These are phyloP conservation scores for Gaeumannomyces tritici DNA, from an alignment of 2,329 filamentous ascomycete species.

Conservation along the genomic window DNA sequence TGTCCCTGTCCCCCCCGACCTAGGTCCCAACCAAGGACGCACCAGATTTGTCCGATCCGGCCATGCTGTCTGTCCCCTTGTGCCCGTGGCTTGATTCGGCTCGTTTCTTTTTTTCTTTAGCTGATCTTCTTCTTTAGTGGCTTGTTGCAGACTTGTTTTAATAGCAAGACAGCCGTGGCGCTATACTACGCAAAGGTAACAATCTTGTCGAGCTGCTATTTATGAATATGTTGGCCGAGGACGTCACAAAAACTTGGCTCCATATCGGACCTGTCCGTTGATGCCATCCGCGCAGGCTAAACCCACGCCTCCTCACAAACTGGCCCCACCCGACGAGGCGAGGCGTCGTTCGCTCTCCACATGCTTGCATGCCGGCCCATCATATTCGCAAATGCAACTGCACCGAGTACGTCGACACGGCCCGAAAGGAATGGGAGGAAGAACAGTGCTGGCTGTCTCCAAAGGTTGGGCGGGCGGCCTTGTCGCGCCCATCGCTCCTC, in stretches of 20 bases:
- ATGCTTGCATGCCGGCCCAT: not conserved
- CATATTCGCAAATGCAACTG: not conserved
- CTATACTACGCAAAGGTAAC: too few species aligned
- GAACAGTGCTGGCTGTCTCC: not conserved
- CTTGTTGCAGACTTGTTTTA: not conserved
- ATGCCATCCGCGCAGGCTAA: not conserved
- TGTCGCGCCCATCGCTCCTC: too few species aligned
- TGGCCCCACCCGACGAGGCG: not conserved
- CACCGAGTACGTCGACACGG: not conserved
- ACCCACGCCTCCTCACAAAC: not conserved
- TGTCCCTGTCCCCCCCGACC: not conserved
- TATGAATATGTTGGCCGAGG: not conserved
- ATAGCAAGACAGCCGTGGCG: not conserved
- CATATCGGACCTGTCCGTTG: not conserved
- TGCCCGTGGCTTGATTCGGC: too few species aligned
- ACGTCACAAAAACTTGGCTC: not conserved
- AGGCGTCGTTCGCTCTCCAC: not conserved
- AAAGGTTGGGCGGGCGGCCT: too few species aligned
- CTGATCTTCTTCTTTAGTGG: not conserved
- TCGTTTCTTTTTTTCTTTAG: too few species aligned
- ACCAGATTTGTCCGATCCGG: not conserved
- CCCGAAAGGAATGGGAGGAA: not conserved
- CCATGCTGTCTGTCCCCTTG: not conserved
- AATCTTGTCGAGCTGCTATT: too few species aligned
- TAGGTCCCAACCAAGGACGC: too few species aligned